phyloP scores from a whole-genome alignment of 139 green algal species.

The Closterium sp. region DNA sequence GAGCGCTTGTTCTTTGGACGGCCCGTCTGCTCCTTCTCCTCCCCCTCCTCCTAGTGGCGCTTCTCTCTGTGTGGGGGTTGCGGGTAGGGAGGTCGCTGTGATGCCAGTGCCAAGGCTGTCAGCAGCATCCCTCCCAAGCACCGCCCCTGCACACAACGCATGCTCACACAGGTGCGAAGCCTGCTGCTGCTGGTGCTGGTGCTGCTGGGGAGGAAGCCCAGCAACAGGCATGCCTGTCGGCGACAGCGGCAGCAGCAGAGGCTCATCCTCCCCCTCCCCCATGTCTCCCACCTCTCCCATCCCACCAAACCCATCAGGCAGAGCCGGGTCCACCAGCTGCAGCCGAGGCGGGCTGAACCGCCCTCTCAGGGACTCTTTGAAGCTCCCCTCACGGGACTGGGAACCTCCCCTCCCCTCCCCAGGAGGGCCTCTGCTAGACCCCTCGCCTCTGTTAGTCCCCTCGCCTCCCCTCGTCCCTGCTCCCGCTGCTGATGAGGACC shows the following conservation, averaged over 20 bases:
- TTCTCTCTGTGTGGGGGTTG: not conserved
- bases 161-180: not conserved
- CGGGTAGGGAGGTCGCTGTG: not conserved
- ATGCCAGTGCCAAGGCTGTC: not conserved
- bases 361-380: not conserved
- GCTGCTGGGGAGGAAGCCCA: not conserved
- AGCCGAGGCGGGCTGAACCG: not conserved
- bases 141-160: not conserved
- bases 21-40: not conserved
- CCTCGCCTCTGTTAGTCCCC: not conserved
- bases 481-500: not conserved
- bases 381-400: not conserved
- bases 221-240: not conserved
- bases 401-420: too few species aligned
- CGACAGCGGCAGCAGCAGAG: not conserved
- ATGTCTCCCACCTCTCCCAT: too few species aligned
- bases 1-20: not conserved
- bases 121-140: not conserved
- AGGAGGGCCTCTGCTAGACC: not conserved
- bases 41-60: not conserved
- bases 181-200: not conserved
- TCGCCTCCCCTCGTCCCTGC: not conserved
- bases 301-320: not conserved
- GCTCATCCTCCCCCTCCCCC: not conserved
- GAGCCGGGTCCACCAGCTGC: not conserved